These are phyloP conservation scores for Lactarius psammicola DNA, from an alignment of 768 basidiomycete species.

Conservation along the genomic window DNA sequence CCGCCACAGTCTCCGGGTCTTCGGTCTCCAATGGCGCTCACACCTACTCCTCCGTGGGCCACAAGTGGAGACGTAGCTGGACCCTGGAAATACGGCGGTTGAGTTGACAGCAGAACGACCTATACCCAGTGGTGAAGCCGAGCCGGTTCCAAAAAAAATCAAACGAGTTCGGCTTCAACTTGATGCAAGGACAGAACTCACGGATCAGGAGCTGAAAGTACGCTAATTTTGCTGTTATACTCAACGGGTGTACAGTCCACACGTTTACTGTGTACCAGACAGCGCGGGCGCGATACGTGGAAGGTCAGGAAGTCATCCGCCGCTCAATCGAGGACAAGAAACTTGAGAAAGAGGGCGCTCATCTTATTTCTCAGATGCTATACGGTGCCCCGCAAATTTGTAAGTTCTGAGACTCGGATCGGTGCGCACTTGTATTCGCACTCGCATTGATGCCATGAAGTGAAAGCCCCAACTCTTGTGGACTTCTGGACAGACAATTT, in stretches of 20 bases:
- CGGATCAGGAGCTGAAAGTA: conserved; percentile 79
- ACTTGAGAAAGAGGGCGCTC: conserved; percentile 53
- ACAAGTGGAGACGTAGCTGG: not conserved
- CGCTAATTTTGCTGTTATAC: conserved; percentile 4
- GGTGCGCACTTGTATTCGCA: conserved; percentile 1
- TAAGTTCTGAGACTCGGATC: conserved; percentile 37
- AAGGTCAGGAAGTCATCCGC: conserved; percentile 56
- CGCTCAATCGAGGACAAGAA: conserved; percentile 52
- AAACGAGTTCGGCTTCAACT: conserved; percentile 56
- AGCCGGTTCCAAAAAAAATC: conserved; percentile 38
- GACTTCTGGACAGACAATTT: conserved; percentile 76
- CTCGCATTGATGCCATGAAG: conserved; percentile 39
- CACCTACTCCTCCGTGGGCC: conserved; percentile 24
- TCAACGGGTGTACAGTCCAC: not conserved
- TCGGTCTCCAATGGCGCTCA: conserved; percentile 9
- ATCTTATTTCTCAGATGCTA: conserved; percentile 59
- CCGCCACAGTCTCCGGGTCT: conserved; percentile 6
- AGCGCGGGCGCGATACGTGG: conserved; percentile 62
- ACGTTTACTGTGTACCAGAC: conserved; percentile 32
- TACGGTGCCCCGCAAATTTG: conserved; percentile 65
- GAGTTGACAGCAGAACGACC: not conserved
- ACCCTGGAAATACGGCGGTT: not conserved
- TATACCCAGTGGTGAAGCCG: conserved; percentile 5
- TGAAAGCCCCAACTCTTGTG: conserved; percentile 61
- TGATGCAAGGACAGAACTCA: conserved; percentile 75